These are phyloP conservation scores for Rhodomyrtus tomentosa DNA, from an alignment of 345 rosid genomes.

Conservation along the genomic window DNA sequence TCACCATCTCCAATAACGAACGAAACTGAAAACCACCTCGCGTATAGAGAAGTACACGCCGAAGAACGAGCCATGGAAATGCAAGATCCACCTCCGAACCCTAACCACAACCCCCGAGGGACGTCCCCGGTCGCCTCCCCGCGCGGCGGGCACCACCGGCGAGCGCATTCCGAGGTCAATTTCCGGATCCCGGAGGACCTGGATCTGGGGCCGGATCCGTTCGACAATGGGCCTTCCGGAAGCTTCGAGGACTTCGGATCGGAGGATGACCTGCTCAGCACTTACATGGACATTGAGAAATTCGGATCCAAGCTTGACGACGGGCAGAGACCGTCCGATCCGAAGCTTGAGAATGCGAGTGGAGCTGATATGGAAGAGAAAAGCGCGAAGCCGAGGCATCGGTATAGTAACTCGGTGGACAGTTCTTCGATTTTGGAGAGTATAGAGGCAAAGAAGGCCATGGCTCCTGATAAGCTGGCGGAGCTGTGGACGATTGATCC, in stretches of 20 bases:
- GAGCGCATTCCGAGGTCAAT: slow-evolving; percentile 82
- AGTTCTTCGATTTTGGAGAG: slow-evolving; percentile 59
- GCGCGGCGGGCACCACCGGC: slow-evolving; percentile 52
- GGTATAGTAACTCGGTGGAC: slow-evolving; percentile 82
- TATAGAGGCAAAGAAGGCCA: slow-evolving; percentile 95
- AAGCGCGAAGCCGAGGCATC: slow-evolving; percentile 40
- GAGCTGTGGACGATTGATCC: slow-evolving; percentile 89
- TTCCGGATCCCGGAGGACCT: slow-evolving; percentile 79
- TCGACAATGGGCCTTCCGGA: slow-evolving; percentile 18
- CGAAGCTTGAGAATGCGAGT: slow-evolving; percentile 27
- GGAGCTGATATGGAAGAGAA: slow-evolving; percentile 5
- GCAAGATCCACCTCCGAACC: slow-evolving; percentile 3
- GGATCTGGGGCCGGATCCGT: slow-evolving; percentile 57
- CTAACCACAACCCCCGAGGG: neutral
- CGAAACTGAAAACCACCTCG: neutral
- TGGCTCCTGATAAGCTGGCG: slow-evolving; percentile 93
- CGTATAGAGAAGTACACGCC: neutral
- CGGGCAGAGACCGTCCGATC: slow-evolving; percentile 1
- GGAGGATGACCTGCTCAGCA: slow-evolving; percentile 75
- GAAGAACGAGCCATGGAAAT: neutral
- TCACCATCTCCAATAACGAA: neutral
- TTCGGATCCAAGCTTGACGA: slow-evolving; percentile 43
- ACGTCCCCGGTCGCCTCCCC: neutral
- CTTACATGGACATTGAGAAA: slow-evolving; percentile 86
- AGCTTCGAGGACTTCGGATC: slow-evolving; percentile 56